Base-by-base conservation (phyloP, 805 yeast species). In the Kluyveromyces aestuarii region DNA sequence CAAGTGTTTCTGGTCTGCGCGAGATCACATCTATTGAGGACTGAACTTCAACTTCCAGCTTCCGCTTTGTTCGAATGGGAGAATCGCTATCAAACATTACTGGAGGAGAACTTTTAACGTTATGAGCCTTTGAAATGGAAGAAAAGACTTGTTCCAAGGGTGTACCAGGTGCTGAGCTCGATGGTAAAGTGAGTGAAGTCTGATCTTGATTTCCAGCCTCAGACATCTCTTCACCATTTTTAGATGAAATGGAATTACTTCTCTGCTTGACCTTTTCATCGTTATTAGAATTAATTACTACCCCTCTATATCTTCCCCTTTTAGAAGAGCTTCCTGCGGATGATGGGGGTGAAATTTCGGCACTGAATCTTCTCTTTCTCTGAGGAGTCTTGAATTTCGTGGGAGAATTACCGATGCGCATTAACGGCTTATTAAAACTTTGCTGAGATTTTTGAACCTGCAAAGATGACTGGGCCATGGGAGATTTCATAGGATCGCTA, bases 391-490 rank as follows among this genome's bases (percentile, higher is more conserved):
- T 59, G 41, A 54, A 46, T 30, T 55, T 50, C n/a, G 52, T 40
- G 9, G 50, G 52, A 6, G 52, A 27, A 30, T 45, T 30, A 1
- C 63, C 64, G 1, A 66, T 62, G 49, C 63, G 63, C 70, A 65
- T 66, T 44, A 59, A 50, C 14, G 69, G 68, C 46, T 64, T 62
- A 2, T 64, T 53, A 40, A 60, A 63, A 18, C 53, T 54, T 18
- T 57, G 57, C 13, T 62, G 52, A 10, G 60, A 62, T 46, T 51
- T 61, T 40, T 65, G 67, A 30, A 66, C 64, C 44, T 59, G 57
- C 48, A 61, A 40, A 1, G 70, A 66, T 2, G 68, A 61, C 21
- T 58, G 59, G 4, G 70, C 70, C 69, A 66, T 65, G 18, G 70
- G 70, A 14, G 64, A 59, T 46, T 63, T 59, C 56, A 64, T 51